Conservation (phyloP, 2,329 filamentous ascomycete genomes). For the Paracamarosporium sp. region DNA sequence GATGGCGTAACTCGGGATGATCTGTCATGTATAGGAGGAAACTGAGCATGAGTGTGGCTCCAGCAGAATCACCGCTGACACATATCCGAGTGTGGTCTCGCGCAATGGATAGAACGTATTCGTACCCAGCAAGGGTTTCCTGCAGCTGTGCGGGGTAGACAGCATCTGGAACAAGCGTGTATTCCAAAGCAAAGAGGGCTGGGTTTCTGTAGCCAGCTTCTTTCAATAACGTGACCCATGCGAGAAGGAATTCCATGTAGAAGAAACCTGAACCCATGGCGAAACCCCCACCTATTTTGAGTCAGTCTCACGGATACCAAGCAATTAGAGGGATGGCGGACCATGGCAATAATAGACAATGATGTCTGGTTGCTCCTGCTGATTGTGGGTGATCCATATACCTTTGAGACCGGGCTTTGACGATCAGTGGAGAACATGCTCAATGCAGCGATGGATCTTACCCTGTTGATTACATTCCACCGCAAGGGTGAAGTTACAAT, state of each 20-base stretch:
- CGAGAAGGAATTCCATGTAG: constrained; percentile 80
- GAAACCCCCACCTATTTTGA: constrained; percentile 73
- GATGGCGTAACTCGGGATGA: constrained; percentile 50
- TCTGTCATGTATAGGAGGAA: constrained; percentile 72
- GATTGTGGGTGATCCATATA: constrained; percentile 72
- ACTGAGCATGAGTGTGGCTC: constrained; percentile 75
- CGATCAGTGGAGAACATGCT: neutral
- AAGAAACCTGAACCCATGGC: constrained; percentile 83
- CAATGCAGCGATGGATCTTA: constrained; percentile 37
- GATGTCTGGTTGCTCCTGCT: constrained; percentile 69
- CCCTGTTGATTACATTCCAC: constrained; percentile 67
- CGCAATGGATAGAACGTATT: constrained; percentile 68
- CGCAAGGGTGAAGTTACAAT: constrained; percentile 66
- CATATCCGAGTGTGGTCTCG: constrained; percentile 68
- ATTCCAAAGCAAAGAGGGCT: constrained; percentile 79
- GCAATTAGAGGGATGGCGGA: constrained; percentile 41
- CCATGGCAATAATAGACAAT: constrained; percentile 85
- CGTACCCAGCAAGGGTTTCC: constrained; percentile 74
- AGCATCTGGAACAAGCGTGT: constrained; percentile 78
- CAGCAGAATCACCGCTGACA: constrained; percentile 81
- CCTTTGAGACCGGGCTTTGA: constrained; percentile 62
- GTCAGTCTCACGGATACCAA: constrained; percentile 20
- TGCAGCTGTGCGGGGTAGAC: constrained; percentile 76
- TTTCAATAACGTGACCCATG: constrained; percentile 72
- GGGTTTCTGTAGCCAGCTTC: constrained; percentile 74